Base-by-base conservation (phyloP, 208 protist genomes). In the Wallacemonas sp. region DNA sequence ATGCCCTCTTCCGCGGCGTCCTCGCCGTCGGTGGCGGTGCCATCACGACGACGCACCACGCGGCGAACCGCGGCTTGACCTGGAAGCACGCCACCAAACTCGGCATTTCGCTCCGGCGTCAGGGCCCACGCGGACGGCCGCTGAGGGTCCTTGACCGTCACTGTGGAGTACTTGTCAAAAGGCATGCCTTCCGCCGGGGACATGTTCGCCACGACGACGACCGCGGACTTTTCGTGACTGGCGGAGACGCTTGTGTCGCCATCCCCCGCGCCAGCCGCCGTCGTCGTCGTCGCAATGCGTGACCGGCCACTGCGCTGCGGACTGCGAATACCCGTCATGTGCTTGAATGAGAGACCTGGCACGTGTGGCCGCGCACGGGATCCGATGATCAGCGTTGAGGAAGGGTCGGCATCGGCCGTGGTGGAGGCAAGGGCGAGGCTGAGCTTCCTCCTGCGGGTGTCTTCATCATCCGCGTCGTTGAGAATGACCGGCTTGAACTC, bases 121-220 rank as follows among this genome's bases (percentile, higher is more conserved):
- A 86, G 62, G 8, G 88, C 83, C 84, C 88, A 94, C 28, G 88
- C 78, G 12, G 88, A 94, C 24, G 84, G 84, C 33, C 72, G 79
- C 22, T 67, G 58, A 21, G 84, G 81, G 51, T 90, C 74, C 46
- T 82, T 78, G 12, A 88, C 70, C 22, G 44, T 60, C 12, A 90
- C 70, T 22, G 81, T 85, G 17, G 83, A 91, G 72, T 87, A 91
- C 45, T 44, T 19, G 42, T 72, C 66, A 44, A 72, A 78, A 0
- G 81, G 79, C n/a, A 86, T 53, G 2, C 72, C 77, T 15, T 76
- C 66, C 19, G 33, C 22, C 27, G 54, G 45, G 19, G 73, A 64
- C 5, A 76, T 30, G 8, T 77, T 61, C 22, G 46, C 21, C 24
- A 54, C 41, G 22, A 28, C 22, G 6, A 44, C 33, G 54, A 33